phyloP scores from a whole-genome alignment of 129 eudicot species.

The Artemisia argyi region DNA sequence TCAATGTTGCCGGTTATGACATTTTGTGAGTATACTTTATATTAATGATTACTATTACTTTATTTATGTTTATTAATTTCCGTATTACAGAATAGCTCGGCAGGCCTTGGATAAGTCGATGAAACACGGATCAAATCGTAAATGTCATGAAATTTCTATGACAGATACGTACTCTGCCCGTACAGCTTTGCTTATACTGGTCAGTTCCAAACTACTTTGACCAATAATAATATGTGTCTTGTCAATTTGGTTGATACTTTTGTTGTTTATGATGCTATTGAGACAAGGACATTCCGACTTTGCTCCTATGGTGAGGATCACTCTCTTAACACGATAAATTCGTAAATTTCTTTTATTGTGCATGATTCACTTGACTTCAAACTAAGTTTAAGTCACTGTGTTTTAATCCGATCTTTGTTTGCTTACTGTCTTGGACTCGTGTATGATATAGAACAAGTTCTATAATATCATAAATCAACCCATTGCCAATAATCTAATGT shows the following conservation, averaged over 20 bases:
- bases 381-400: too few species aligned
- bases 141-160: conserved; percentile 35
- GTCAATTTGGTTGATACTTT: background rate
- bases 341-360: too few species aligned
- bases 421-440: too few species aligned
- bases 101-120: conserved; percentile 36
- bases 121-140: conserved; percentile 36
- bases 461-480: too few species aligned
- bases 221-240: background rate
- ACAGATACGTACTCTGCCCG: conserved; percentile 34
- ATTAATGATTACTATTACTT: background rate
- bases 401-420: too few species aligned
- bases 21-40: background rate
- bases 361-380: too few species aligned
- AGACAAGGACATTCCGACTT: background rate
- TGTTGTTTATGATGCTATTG: background rate
- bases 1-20: too few species aligned
- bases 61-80: conserved; percentile 1
- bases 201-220: conserved; percentile 28
- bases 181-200: conserved; percentile 64
- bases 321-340: too few species aligned
- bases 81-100: conserved; percentile 55
- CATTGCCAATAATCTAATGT: too few species aligned
- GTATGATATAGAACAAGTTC: too few species aligned
- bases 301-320: too few species aligned